Conservation (phyloP, 129 eudicot species). For the Sambucus nigra region DNA sequence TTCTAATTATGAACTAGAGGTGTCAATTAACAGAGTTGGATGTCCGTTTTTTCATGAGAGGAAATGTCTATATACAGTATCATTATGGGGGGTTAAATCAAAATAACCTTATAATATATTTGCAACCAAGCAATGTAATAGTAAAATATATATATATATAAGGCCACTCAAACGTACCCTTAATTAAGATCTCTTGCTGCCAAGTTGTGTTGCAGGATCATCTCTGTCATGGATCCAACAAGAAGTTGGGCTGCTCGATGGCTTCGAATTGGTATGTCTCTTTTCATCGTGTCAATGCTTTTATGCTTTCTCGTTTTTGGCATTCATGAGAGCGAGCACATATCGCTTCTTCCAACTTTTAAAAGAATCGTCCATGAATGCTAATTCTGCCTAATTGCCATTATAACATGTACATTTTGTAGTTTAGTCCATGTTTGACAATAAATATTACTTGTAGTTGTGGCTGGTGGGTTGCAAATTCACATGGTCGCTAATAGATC, state of each 20-base stretch:
- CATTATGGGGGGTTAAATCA: too few species aligned
- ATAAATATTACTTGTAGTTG: not conserved
- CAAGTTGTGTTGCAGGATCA: conserved; percentile 36
- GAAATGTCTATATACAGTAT: too few species aligned
- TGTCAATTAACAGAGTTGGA: too few species aligned
- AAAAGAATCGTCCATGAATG: not conserved
- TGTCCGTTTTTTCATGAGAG: too few species aligned
- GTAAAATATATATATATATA: too few species aligned
- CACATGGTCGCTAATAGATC: not conserved
- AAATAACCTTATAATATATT: too few species aligned
- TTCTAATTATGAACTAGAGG: too few species aligned
- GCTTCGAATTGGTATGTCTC: conserved; percentile 81
- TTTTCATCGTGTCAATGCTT: not conserved
- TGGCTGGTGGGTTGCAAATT: not conserved
- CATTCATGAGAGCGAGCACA: too few species aligned
- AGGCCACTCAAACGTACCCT: not conserved
- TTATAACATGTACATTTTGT: not conserved
- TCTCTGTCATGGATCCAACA: conserved; percentile 93
- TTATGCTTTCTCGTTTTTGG: not conserved
- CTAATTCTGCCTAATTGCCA: not conserved
- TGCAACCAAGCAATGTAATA: too few species aligned
- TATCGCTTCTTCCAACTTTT: not conserved
- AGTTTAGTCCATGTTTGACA: not conserved
- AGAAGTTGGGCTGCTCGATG: conserved; percentile 97
- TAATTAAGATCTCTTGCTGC: not conserved